Base-by-base conservation (phyloP, 495 filamentous ascomycete species). In the Podospora pseudocomata region DNA sequence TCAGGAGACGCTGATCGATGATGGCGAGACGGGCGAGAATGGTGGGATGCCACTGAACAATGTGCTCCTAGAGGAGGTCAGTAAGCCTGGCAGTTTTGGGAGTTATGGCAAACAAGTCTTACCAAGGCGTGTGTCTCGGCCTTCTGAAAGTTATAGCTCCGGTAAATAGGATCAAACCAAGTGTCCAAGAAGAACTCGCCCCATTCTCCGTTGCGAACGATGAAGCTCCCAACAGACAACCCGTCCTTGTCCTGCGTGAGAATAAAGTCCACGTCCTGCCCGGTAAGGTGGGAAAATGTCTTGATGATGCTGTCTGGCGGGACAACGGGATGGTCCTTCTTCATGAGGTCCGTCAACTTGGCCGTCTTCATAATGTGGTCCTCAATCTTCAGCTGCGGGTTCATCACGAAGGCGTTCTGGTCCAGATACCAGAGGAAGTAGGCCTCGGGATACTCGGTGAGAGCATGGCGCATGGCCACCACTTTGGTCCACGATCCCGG, bases 11-110 rank as follows among this genome's bases (percentile, higher is more conserved):
- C 80, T 98, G 94, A 3, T 93, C 92, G 20, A 99, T 80, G 15
- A 99, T 80, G 1, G 91, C 93, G 65, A 97, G 79, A 72, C 92
- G 92, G 23, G 93, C 90, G 20, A 99, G 85, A 64, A 98, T 92
- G 0, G 95, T 99, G n/a, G 95, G 93, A 76, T 99, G 96, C 96
- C 96, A 99, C 83, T 97, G 95, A 39, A 94, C 87, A 67, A 97
- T 91, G 73, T 94, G 92, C 78, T 94, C 92, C 91, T 94, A 70
- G 6, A 1, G 44, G 7, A 34, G 32, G n/a, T 20, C 13, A 23
- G 11, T 3, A 71, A 70, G 65, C n/a, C 15, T 59, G 20, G 13
- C 58, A 7, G 27, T 0, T 9, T 27, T 63, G 9, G 26, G 7
- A 15, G 28, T 39, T 18, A 18, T 59, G 54, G 34, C 30, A 18